Evolutionary conservation across 1,284 basidiomycete species (phyloP), one percentile per base, ranked within the genome.

Genomic region (Stereum hirsutum): DNA sequence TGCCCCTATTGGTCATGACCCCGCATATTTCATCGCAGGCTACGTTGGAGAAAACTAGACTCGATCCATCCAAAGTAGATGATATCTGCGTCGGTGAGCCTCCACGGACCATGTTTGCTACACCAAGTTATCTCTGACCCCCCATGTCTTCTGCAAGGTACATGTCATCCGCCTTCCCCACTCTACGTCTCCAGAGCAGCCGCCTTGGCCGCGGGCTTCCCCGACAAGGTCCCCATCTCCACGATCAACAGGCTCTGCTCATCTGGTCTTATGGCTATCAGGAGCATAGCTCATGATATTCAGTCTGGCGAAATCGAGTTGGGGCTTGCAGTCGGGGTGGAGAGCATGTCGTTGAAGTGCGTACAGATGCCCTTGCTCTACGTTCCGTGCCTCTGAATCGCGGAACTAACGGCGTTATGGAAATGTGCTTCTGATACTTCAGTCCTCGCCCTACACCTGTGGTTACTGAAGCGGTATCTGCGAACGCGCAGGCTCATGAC

Each of bases 161-260:
- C 81, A n/a, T 89, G 87, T 51, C 87, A 89, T 57, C 80, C 85
- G n/a, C 86, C 86, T 6, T 88, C 86, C 0, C 87, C 87, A 4
- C 66, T 84, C 23, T 89, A 89, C 58, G 62, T 88, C 49, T 83
- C 84, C 14, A 70, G 86, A 21, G 84, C 87, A 8, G 87, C 87
- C 6, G 83, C 85, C 1, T 69, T 91, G 36, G 81, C 88, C 12
- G 87, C 89, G 20, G 88, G 87, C 3, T 82, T 91, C 45, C 89
- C 88, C 3, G 70, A 80, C 43, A 63, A 75, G 38, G 81, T 89
- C 2, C 87, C 90, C 11, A 46, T 65, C 2, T 62, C 61, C 21
- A 78, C 83, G n/a, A 78, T 91, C 38, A 92, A 92, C 58, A 70
- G 89, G 36, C 69, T 90, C 15, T 92, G 89, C 58, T 83, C 86